Base-by-base conservation (phyloP, 2,329 filamentous ascomycete genomes). In the Penicillium palitans region DNA sequence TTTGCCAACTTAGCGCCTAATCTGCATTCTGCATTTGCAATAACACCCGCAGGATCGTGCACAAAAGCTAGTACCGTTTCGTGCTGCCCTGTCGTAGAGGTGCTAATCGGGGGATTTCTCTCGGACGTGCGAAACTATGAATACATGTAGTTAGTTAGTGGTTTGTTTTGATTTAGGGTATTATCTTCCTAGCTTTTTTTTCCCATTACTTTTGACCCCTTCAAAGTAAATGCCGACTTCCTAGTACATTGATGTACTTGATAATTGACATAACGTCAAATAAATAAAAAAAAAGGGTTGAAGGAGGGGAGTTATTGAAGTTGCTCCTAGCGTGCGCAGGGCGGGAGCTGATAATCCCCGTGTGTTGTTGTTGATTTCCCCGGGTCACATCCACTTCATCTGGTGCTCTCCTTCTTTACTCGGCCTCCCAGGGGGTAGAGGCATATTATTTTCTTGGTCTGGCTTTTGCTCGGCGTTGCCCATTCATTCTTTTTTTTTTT, bases 281-380 rank as follows among this genome's bases (percentile, higher is more conserved):
- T 19, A 31, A 42, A 29, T 48, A 3, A 8, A 27, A 39, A 39
- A 25, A n/a, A 46, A 47, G 33, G 44, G 46, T 42, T 27, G 19
- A 41, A 48, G 35, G 47, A 50, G 31, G 50, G 50, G 37, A 58
- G 27, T 57, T 63, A 61, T 66, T 59, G 61, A 58, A 49, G 55
- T 42, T 55, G 51, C 63, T 66, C 63, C 64, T 66, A 61, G 65
- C 65, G 62, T 64, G 52, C 57, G 57, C 61, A 61, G 55, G 61
- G 48, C 53, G 49, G 49, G 53, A 47, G 61, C 56, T 58, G 44
- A 47, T 57, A 57, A 50, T 54, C 55, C 55, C 55, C 55, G 55
- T 37, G 41, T 54, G 51, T 54, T 58, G 50, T 58, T 58, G 51
- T 58, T 58, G 54, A 53, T 58, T 58, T 54, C 55, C 50, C 50